Base-by-base conservation (phyloP, 441 rosid genomes). In the Adansonia grandidieri region DNA sequence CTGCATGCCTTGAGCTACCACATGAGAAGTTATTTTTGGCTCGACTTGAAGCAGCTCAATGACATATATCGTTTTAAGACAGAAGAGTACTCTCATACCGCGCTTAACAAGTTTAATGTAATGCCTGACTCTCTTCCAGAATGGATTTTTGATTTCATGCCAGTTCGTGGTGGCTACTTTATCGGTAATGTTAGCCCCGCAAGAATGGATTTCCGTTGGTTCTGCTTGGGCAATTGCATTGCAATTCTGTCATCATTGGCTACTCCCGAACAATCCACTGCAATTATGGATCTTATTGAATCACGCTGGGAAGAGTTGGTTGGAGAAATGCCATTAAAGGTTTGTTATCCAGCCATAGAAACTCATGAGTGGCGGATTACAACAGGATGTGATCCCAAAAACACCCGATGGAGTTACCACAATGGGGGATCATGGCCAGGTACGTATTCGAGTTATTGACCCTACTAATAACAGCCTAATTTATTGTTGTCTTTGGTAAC, bases 361-460 rank as follows among this genome's bases (percentile, higher is more conserved):
- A 86, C 82, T 80, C 98, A 93, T 66, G 96, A 95, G 71, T 93
- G 97, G 98, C 81, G 87, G 74, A 91, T 92, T 40, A 77, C 85
- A 64, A 93, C 98, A 13, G 98, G 98, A 53, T 92, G 96, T 68
- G 98, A 95, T 80, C 98, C 97, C 0, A 95, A 93, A 81, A 95
- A 93, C 83, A 93, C 97, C 9, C 83, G 96, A 67, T 93, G 98
- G 97, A 93, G 98, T 73, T 95, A 95, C 85, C 98, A 95, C 82
- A 95, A 95, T 63, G 98, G 95, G 37, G 98, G 98, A 64, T 93
- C 98, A 61, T 95, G 98, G 98, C 96, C 98, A 87, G 98, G 98
- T 91, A 84, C 71, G 76, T 51, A 19, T 22, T 72, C 63, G 9
- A 11, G 4, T 11, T 67, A 62, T 78, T 28, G 32, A 28, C 32